Percentiles rank a stretch among this genome's conserved stretches.
Conservation (phyloP, 1,284 basidiomycete species). For the Pseudozyma flocculosa region DNA sequence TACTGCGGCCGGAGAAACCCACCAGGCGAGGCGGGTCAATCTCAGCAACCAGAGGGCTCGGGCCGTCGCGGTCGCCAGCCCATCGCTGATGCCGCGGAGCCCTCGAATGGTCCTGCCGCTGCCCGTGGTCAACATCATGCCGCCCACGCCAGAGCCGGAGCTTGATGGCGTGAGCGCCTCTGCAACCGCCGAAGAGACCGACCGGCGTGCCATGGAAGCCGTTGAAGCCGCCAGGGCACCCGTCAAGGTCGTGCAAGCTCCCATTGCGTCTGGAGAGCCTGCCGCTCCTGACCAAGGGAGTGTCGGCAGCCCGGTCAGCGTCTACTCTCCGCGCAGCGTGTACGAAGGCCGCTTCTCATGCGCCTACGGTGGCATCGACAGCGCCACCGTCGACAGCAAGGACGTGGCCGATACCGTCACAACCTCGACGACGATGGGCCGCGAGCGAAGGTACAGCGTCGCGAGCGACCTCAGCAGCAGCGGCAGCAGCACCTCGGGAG, state of each 20-base stretch:
- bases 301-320: slow-evolving; percentile 6
- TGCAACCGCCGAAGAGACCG: slow-evolving; percentile 8
- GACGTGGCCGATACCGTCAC: slow-evolving; percentile 10
- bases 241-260: too few relatives aligned
- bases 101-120: slow-evolving; percentile 18
- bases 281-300: neutral
- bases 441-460: slow-evolving; percentile 25
- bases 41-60: slow-evolving; percentile 30
- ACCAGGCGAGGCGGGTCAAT: slow-evolving; percentile 36
- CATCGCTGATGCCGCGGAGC: slow-evolving; percentile 27
- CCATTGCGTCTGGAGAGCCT: too few relatives aligned
- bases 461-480: slow-evolving; percentile 23
- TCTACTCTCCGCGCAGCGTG: slow-evolving; percentile 19
- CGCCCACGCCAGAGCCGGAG: slow-evolving; percentile 45
- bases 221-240: neutral
- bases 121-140: slow-evolving; percentile 50
- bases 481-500: slow-evolving; percentile 32
- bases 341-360: slow-evolving; percentile 9
- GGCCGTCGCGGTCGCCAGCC: slow-evolving; percentile 34
- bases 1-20: slow-evolving; percentile 11
- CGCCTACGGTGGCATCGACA: slow-evolving; percentile 13
- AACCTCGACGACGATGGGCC: slow-evolving; percentile 10
- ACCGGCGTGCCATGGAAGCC: slow-evolving; percentile 1
- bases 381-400: slow-evolving; percentile 14
- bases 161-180: slow-evolving; percentile 2